Evolutionary conservation across 2,329 filamentous ascomycete species (phyloP).

Genomic region (Triangularia verruculosa): DNA sequence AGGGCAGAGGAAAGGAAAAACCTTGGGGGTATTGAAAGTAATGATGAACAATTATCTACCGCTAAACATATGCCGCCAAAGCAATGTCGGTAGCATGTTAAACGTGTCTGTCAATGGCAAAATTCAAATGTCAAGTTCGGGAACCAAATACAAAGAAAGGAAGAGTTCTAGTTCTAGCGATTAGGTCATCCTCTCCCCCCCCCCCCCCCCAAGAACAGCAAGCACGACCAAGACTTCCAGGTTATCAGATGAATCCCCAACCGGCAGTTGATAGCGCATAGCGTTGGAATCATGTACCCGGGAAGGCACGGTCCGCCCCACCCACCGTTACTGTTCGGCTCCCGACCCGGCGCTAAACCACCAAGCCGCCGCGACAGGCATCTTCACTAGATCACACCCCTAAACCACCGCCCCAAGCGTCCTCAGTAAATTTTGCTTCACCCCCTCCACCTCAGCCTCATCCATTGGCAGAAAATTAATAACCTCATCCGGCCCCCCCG

Average conservation of each 20-base stretch:
- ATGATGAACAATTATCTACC: slow-evolving; percentile 14
- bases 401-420: slow-evolving; percentile 40
- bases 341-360: slow-evolving; percentile 8
- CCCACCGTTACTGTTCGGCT: not conserved
- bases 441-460: slow-evolving; percentile 53
- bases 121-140: too few relatives aligned
- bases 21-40: slow-evolving; percentile 1
- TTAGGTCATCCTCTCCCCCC: not conserved
- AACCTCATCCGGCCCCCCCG: slow-evolving; percentile 64
- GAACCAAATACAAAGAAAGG: not conserved
- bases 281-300: not conserved
- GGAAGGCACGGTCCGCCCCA: slow-evolving; percentile 4
- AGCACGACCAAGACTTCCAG: not conserved
- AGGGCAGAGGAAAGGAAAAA: not conserved
- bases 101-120: too few relatives aligned
- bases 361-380: slow-evolving; percentile 36
- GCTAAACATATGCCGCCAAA: slow-evolving; percentile 19
- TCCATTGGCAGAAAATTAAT: slow-evolving; percentile 67
- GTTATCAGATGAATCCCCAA: not conserved
- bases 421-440: slow-evolving; percentile 57
- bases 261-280: not conserved
- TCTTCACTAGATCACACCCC: slow-evolving; percentile 54
- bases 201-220: not conserved
- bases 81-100: slow-evolving; percentile 12
- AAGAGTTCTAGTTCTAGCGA: not conserved